Evolutionary conservation across 2,329 filamentous ascomycete genomes (phyloP).

Genomic region (Tolypocladium ophioglossoides): DNA sequence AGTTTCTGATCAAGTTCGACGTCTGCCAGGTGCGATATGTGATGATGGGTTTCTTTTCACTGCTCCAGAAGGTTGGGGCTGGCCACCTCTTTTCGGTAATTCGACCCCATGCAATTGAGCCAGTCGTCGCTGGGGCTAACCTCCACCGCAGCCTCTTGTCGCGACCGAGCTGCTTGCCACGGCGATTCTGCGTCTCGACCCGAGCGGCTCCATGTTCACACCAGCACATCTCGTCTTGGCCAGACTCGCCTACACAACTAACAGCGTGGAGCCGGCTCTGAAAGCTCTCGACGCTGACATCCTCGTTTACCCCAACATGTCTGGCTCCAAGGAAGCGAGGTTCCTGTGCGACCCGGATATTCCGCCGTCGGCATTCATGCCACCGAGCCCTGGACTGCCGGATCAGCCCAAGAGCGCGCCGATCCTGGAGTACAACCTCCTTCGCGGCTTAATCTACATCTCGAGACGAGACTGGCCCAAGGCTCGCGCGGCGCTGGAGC

Average conservation of each 20-base stretch:
- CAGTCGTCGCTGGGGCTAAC: neutral
- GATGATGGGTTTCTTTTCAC: slow-evolving; percentile 28
- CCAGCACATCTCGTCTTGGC: slow-evolving; percentile 48
- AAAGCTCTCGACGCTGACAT: slow-evolving; percentile 55
- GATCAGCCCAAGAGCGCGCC: slow-evolving; percentile 36
- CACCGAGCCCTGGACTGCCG: slow-evolving; percentile 45
- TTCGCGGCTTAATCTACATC: slow-evolving; percentile 55
- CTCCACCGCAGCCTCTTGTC: slow-evolving; percentile 28
- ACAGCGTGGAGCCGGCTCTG: slow-evolving; percentile 42
- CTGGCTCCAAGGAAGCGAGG: slow-evolving; percentile 21
- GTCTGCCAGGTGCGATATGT: slow-evolving; percentile 41
- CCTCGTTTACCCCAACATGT: slow-evolving; percentile 49
- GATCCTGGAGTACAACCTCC: slow-evolving; percentile 58
- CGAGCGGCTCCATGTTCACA: slow-evolving; percentile 55
- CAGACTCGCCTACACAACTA: slow-evolving; percentile 46
- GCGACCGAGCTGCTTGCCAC: slow-evolving; percentile 33
- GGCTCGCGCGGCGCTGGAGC: slow-evolving; percentile 51
- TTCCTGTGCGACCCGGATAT: slow-evolving; percentile 35
- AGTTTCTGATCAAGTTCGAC: slow-evolving; percentile 39
- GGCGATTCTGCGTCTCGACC: slow-evolving; percentile 57
- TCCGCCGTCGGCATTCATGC: slow-evolving; percentile 47
- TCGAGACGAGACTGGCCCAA: slow-evolving; percentile 49
- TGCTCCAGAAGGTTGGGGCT: slow-evolving; percentile 30
- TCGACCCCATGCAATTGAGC: neutral
- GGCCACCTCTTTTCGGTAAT: slow-evolving; percentile 32